phyloP scores from a whole-genome alignment of 2,329 filamentous ascomycete genomes.

The Colletotrichum gigasporum region DNA sequence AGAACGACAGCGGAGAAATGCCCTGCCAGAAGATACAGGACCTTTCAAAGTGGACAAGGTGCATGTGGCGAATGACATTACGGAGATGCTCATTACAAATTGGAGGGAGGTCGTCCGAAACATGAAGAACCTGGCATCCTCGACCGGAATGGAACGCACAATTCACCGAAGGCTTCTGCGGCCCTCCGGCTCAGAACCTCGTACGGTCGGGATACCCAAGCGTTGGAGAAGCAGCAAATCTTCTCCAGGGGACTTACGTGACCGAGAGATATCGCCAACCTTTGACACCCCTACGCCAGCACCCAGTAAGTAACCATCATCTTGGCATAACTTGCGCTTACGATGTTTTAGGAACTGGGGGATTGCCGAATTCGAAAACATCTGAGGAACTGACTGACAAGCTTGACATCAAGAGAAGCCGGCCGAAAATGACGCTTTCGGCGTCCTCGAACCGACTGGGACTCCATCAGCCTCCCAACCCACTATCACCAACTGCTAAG shows the following conservation, averaged over 20 bases:
- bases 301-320: conserved; percentile 35
- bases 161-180: conserved; percentile 37
- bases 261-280: conserved; percentile 45
- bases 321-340: conserved; percentile 19
- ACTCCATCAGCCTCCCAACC: conserved; percentile 29
- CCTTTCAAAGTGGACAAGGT: conserved; percentile 62
- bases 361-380: conserved; percentile 1
- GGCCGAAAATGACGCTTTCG: conserved; percentile 32
- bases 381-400: conserved; percentile 15
- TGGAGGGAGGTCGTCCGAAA: conserved; percentile 73
- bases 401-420: conserved; percentile 28
- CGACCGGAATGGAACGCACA: conserved; percentile 34
- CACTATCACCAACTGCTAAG: conserved; percentile 42
- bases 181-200: conserved; percentile 53
- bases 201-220: conserved; percentile 47
- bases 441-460: conserved; percentile 25
- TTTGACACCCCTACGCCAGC: conserved; percentile 45
- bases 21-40: conserved; percentile 31
- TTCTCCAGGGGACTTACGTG: conserved; percentile 27
- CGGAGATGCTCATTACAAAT: conserved; percentile 72
- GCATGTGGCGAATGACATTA: conserved; percentile 65
- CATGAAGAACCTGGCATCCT: conserved; percentile 58
- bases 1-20: conserved; percentile 45
- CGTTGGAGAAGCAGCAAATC: conserved; percentile 43
- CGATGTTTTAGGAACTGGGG: conserved; percentile 16